Conservation (phyloP, 306 rosid species). For the Herpetospermum pedunculosum region DNA sequence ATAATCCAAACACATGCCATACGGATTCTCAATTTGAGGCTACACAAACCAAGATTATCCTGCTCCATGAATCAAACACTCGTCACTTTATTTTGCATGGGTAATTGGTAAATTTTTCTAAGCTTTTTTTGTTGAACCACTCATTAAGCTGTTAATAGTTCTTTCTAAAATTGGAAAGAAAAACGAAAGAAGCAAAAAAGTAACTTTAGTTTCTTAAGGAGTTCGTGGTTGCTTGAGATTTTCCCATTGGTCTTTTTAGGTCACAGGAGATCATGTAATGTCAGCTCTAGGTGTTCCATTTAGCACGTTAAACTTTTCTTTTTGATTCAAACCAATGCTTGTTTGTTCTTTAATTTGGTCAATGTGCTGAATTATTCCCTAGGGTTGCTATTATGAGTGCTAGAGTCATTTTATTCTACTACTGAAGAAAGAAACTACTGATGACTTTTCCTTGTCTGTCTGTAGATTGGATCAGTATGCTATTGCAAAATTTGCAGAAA, state of each 20-base stretch:
- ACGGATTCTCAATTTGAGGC: not conserved
- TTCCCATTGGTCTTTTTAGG: not conserved
- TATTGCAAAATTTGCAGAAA: conserved; percentile 86
- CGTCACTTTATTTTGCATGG: not conserved
- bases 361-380: not conserved
- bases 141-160: not conserved
- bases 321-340: too few relatives aligned
- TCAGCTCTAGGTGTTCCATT: not conserved
- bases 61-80: not conserved
- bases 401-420: not conserved
- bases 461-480: conserved; percentile 99
- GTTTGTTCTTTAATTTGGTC: not conserved
- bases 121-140: not conserved
- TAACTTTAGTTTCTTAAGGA: not conserved
- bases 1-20: not conserved
- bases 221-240: not conserved
- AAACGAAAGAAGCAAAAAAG: not conserved
- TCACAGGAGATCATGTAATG: not conserved
- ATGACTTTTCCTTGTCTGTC: conserved; percentile 12
- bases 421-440: conserved; percentile 5
- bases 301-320: not conserved
- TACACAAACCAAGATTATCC: not conserved
- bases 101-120: not conserved
- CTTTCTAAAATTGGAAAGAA: not conserved
- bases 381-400: not conserved